Conservation (phyloP, 768 basidiomycete species). For the Tephrocybe sp. region DNA sequence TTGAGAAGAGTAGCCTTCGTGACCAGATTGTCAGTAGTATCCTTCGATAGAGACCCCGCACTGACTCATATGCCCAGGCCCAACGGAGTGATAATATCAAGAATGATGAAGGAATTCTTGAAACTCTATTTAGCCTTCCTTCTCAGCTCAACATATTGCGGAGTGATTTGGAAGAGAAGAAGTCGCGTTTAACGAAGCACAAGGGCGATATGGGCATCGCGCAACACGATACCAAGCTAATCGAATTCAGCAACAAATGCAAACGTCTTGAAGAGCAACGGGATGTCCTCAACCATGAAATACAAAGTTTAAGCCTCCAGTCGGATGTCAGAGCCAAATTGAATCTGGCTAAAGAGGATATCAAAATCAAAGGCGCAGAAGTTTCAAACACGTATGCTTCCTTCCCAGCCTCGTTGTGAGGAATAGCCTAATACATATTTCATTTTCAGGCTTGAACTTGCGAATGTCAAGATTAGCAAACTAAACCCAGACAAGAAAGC, state of each 20-base stretch:
- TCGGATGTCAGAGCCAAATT: constrained; percentile 79
- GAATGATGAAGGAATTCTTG: constrained; percentile 52
- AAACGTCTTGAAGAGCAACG: constrained; percentile 64
- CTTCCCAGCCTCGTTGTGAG: constrained; percentile 3
- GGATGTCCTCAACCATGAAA: constrained; percentile 68
- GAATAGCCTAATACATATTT: neutral
- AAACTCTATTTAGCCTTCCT: constrained; percentile 51
- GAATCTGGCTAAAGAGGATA: constrained; percentile 67
- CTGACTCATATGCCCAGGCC: constrained; percentile 26
- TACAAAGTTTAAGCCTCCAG: constrained; percentile 70
- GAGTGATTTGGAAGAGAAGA: constrained; percentile 71
- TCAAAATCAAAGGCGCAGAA: constrained; percentile 61
- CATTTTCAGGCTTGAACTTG: constrained; percentile 54
- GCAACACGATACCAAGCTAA: constrained; percentile 63
- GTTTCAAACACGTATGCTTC: constrained; percentile 62
- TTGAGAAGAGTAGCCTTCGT: constrained; percentile 48
- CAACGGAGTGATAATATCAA: constrained; percentile 52
- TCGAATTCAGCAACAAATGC: constrained; percentile 49
- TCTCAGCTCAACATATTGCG: constrained; percentile 51
- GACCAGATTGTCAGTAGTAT: constrained; percentile 52
- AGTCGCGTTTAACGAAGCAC: constrained; percentile 53
- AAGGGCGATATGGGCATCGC: constrained; percentile 55
- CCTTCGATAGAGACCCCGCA: neutral
- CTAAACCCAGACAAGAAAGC: constrained; percentile 56
- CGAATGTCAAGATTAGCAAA: constrained; percentile 60